Evolutionary conservation across 768 basidiomycete species (phyloP), one percentile per base, ranked within the genome.

Genomic region (Lentinula guzmanii): DNA sequence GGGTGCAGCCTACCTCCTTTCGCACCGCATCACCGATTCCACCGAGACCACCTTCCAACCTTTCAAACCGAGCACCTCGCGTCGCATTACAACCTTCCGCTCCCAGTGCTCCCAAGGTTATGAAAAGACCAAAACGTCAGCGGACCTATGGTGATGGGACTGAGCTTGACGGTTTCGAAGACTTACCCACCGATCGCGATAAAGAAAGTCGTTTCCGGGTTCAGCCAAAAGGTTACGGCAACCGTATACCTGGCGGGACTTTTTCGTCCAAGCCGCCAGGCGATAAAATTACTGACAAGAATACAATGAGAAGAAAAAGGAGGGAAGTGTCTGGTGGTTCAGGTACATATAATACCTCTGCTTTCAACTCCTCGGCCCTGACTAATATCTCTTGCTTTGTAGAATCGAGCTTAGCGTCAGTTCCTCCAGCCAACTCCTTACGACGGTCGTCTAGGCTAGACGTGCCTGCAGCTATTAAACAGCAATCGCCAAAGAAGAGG

Each of bases 151-250:
- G 91, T 5, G 90, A 93, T 68, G 95, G 95, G 13, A 94, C 92
- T 9, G 95, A 96, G 71, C 76, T 97, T 57, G 95, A 97, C 67
- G 85, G 73, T 3, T 82, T 97, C 61, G 95, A 95, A 31, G 95
- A 97, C 71, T 81, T 96, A 45, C 87, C 86, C 6, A 91, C 92
- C 9, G 90, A 95, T 68, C 80, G 90, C 52, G 92, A 94, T 54
- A 88, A 90, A 67, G 90, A 93, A 72, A 81, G 83, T 57, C 82
- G 77, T 45, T 94, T 81, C 70, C 85, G 85, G 60, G 86, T 93
- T 9, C 86, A 89, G 63, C 89, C 91, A 28, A 91, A 86, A 71
- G 81, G 83, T 5, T 76, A 80, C 69, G 78, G 83, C 39, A 83
- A 86, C 68, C 86, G 90, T 7, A 75, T 87, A 59, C 83, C 85